Conservation (phyloP, 148 eudicot species). For the Fagopyrum tataricum region DNA sequence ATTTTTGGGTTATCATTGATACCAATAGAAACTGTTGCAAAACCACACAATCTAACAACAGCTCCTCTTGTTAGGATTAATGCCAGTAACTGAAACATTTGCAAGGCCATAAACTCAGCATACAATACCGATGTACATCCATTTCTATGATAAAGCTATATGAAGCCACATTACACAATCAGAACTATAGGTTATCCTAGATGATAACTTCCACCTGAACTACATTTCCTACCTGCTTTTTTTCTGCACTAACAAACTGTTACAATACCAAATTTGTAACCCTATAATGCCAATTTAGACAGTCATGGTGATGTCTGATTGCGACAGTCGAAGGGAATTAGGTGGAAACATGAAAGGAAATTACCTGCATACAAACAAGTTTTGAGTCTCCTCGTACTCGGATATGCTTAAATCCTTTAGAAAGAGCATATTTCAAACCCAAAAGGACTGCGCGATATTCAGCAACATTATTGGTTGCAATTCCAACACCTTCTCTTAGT, state of each 20-base stretch:
- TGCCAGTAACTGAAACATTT: neutral
- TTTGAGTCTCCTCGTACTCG: constrained; percentile 54
- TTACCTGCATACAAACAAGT: constrained; percentile 64
- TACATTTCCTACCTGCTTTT: neutral
- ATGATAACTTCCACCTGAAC: too few relatives aligned
- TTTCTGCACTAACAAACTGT: neutral
- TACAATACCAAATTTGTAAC: neutral
- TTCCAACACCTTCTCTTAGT: constrained; percentile 80
- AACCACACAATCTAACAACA: neutral
- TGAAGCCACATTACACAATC: neutral
- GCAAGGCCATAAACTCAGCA: neutral
- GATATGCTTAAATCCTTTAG: constrained; percentile 56
- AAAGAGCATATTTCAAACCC: constrained; percentile 64
- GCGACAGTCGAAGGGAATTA: neutral
- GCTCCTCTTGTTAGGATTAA: neutral
- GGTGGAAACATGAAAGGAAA: neutral
- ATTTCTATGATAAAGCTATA: neutral
- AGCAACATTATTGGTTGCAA: constrained; percentile 81
- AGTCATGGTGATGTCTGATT: neutral
- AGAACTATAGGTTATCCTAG: neutral
- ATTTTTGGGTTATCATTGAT: neutral
- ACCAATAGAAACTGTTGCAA: too few relatives aligned
- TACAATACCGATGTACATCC: neutral
- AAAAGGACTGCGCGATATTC: constrained; percentile 79
- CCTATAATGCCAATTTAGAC: neutral